phyloP scores from a whole-genome alignment of 345 rosid species.

The Brassica incana region DNA sequence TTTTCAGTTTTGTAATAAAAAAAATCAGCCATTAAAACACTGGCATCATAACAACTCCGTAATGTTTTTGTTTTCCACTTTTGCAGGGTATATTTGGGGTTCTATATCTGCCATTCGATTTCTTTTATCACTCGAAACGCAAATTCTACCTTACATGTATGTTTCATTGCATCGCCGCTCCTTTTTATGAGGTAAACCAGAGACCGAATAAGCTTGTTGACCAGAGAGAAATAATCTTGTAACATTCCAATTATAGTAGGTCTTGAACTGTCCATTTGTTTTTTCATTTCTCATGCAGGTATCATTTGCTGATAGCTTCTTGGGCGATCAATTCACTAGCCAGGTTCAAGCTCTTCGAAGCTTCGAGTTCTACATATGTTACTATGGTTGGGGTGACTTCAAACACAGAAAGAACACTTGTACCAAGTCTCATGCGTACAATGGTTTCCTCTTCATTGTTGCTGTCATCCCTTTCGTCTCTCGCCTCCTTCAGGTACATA shows the following conservation, averaged over 20 bases:
- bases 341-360: constrained; percentile 38
- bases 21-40: neutral
- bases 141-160: constrained; percentile 32
- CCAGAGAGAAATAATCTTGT: neutral
- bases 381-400: constrained; percentile 55
- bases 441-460: constrained; percentile 49
- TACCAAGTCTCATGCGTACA: constrained; percentile 25
- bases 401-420: constrained; percentile 45
- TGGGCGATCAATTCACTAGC: constrained; percentile 71
- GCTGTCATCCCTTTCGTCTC: constrained; percentile 54
- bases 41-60: neutral
- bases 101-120: constrained; percentile 32
- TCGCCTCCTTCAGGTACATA: constrained; percentile 60
- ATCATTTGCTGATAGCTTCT: constrained; percentile 62
- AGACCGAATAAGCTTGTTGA: neutral
- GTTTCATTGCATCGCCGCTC: constrained; percentile 35
- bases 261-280: neutral
- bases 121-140: constrained; percentile 33
- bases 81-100: constrained; percentile 19
- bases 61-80: constrained; percentile 2
- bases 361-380: neutral
- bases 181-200: constrained; percentile 36
- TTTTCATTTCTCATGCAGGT: constrained; percentile 47
- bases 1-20: neutral
- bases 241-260: constrained; percentile 3